phyloP scores from a whole-genome alignment of 495 filamentous ascomycete genomes.

The Penicillium odoratum region DNA sequence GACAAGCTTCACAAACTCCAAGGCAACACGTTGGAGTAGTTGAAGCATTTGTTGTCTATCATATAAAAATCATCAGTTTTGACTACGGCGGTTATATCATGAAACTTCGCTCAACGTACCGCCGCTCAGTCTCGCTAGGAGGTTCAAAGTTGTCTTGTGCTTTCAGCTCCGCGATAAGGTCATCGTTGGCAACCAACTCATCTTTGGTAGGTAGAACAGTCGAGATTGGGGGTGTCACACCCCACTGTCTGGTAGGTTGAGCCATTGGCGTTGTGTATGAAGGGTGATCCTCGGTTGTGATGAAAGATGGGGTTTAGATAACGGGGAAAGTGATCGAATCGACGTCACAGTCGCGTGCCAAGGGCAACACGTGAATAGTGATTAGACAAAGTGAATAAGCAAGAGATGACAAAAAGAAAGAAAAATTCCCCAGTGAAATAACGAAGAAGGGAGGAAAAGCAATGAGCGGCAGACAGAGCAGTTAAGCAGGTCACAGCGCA shows the following conservation, averaged over 20 bases:
- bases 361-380: constrained; percentile 4
- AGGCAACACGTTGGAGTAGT: constrained; percentile 71
- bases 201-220: constrained; percentile 66
- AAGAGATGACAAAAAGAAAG: constrained; percentile 1
- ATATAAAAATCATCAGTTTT: constrained; percentile 5
- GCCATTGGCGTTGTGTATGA: constrained; percentile 39
- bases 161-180: constrained; percentile 75
- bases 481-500: background rate
- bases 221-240: constrained; percentile 85
- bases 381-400: constrained; percentile 4
- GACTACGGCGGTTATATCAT: constrained; percentile 7
- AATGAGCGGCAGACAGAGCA: background rate
- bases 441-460: background rate
- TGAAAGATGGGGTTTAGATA: constrained; percentile 30
- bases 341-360: constrained; percentile 13
- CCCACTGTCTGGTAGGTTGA: constrained; percentile 59
- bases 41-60: constrained; percentile 57
- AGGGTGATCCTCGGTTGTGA: constrained; percentile 16
- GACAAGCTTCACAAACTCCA: constrained; percentile 82
- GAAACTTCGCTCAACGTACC: constrained; percentile 44
- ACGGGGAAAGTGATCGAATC: constrained; percentile 12
- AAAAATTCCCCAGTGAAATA: background rate
- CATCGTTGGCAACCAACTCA: constrained; percentile 73
- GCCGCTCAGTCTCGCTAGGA: constrained; percentile 73
- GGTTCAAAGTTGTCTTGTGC: constrained; percentile 89